A percentile compares a stretch with the other conserved stretches of the same genome.
These are phyloP conservation scores for Inga leiocalycina DNA, from an alignment of 306 rosid species.

Conservation along the genomic window DNA sequence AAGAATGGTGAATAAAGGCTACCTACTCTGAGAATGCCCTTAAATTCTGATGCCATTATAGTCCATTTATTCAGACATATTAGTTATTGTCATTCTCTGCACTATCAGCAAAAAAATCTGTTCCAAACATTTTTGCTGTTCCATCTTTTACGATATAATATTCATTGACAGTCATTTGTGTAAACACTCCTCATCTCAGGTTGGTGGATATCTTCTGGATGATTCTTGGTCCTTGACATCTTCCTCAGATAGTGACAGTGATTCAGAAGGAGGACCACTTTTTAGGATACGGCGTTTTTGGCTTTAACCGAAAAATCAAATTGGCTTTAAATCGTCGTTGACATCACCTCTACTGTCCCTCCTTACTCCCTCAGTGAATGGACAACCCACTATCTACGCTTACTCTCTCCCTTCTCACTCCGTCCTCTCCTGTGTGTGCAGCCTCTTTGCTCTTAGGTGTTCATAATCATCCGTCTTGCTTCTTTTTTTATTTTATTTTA, in stretches of 20 bases:
- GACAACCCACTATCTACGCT: too few species aligned
- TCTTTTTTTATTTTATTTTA: too few species aligned
- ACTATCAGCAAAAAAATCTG: neutral
- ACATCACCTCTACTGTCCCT: too few species aligned
- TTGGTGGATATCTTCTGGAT: conserved; percentile 63
- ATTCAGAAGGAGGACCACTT: conserved; percentile 54
- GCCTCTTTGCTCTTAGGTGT: too few species aligned
- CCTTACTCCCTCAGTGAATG: too few species aligned
- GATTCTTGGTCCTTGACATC: conserved; percentile 37
- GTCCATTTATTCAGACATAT: neutral
- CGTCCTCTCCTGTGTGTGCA: too few species aligned
- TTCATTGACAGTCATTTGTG: conserved; percentile 4
- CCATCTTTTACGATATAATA: neutral
- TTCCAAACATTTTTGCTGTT: conserved; percentile 3
- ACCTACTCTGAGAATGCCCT: neutral
- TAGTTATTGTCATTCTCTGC: neutral
- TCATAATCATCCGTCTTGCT: too few species aligned
- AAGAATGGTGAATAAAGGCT: neutral
- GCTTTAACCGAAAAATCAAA: too few species aligned
- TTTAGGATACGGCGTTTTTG: conserved; percentile 56
- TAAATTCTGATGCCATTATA: neutral
- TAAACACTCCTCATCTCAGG: conserved; percentile 46
- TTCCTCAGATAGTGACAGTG: conserved; percentile 86
- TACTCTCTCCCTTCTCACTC: too few species aligned
- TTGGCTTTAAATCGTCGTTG: too few species aligned